These are phyloP conservation scores for Colletotrichum filicis DNA, from an alignment of 2,329 filamentous ascomycete genomes.

Conservation along the genomic window DNA sequence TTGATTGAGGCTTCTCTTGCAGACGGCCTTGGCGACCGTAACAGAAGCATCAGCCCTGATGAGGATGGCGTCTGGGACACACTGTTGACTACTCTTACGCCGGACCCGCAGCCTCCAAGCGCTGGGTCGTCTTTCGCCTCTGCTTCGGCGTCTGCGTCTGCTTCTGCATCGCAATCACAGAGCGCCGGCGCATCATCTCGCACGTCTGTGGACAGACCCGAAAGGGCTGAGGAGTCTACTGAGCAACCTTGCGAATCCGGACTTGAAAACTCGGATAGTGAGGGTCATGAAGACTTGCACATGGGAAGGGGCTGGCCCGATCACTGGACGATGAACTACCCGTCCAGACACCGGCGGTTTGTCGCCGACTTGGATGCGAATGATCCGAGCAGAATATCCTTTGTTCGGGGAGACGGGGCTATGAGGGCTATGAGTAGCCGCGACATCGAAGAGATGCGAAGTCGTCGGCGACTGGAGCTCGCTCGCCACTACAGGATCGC, in stretches of 20 bases:
- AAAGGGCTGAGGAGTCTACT: slow-evolving; percentile 46
- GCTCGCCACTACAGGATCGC: slow-evolving; percentile 23
- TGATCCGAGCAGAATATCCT: slow-evolving; percentile 26
- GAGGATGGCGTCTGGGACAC: slow-evolving; percentile 79
- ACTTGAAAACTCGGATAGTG: slow-evolving; percentile 66
- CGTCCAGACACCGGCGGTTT: slow-evolving; percentile 34
- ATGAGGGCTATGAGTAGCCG: background rate
- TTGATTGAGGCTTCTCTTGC: slow-evolving; percentile 42
- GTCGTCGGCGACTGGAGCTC: slow-evolving; percentile 26
- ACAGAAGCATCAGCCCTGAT: slow-evolving; percentile 83
- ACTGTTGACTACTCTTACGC: slow-evolving; percentile 81
- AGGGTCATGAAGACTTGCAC: slow-evolving; percentile 46
- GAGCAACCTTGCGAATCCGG: slow-evolving; percentile 63
- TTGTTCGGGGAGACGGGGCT: slow-evolving; percentile 3
- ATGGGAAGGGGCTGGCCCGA: slow-evolving; percentile 22
- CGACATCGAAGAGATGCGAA: slow-evolving; percentile 24
- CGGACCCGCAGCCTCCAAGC: slow-evolving; percentile 84
- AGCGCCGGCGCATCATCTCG: slow-evolving; percentile 56
- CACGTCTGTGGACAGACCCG: slow-evolving; percentile 57
- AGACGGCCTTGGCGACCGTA: slow-evolving; percentile 86
- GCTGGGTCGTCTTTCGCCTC: slow-evolving; percentile 86
- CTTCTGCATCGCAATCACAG: slow-evolving; percentile 50
- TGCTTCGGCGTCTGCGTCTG: slow-evolving; percentile 62
- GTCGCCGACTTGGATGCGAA: slow-evolving; percentile 29
- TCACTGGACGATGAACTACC: slow-evolving; percentile 33